phyloP scores from a whole-genome alignment of 179 eudicot species.

The Monotropa hypopitys region DNA sequence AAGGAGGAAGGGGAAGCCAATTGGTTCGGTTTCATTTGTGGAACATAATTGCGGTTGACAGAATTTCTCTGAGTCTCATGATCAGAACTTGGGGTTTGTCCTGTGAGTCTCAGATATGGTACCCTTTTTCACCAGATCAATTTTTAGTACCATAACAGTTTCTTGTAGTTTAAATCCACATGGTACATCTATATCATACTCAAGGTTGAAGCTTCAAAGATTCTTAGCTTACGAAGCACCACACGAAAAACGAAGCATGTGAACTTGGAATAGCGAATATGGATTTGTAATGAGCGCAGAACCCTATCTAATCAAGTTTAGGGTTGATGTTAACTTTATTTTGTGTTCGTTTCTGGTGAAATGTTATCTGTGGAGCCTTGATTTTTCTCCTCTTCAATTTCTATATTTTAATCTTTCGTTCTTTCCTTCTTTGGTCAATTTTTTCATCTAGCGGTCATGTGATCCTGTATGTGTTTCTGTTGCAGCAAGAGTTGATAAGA shows the following conservation, averaged over 20 bases:
- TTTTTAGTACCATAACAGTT: not conserved
- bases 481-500: constrained; percentile 93
- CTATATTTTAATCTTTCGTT: not conserved
- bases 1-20: no score
- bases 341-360: not conserved
- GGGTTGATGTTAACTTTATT: not conserved
- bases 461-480: not conserved
- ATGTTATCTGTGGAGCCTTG: not conserved
- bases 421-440: not conserved
- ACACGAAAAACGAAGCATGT: not conserved
- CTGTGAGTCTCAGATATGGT: no score
- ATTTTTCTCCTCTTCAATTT: not conserved
- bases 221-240: not conserved
- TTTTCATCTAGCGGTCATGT: not conserved
- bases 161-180: not conserved
- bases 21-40: no score
- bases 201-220: no score
- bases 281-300: not conserved
- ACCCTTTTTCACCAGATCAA: no score
- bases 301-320: not conserved
- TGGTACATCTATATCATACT: not conserved
- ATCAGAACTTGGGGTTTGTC: no score
- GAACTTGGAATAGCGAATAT: not conserved
- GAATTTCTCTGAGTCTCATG: no score
- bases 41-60: no score